phyloP scores from a whole-genome alignment of 139 green algal species.

The Astrephomene gubernaculifera region DNA sequence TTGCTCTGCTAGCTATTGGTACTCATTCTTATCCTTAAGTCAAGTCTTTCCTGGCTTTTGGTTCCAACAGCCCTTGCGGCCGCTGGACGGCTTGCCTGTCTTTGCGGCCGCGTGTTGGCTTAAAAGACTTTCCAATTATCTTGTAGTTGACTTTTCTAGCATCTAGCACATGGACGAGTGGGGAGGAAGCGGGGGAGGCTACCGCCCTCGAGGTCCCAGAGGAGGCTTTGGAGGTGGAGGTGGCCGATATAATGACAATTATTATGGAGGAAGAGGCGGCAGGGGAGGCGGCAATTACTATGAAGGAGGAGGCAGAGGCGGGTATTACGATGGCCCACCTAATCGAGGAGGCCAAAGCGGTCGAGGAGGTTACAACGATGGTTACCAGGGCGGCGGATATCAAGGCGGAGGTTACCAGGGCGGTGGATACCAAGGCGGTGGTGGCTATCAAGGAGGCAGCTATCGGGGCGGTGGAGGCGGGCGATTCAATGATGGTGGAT shows the following conservation, averaged over 20 bases:
- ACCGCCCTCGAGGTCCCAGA: neutral
- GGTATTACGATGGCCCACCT: slow-evolving; percentile 6
- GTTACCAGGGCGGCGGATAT: slow-evolving; percentile 18
- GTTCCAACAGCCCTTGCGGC: neutral
- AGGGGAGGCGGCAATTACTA: slow-evolving; percentile 12
- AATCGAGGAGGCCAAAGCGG: neutral
- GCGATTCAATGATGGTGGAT: slow-evolving; percentile 32
- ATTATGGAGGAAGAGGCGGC: neutral
- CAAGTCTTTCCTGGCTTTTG: neutral
- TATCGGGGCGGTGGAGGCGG: slow-evolving; percentile 21
- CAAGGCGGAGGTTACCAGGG: slow-evolving; percentile 29
- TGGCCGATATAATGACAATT: slow-evolving; percentile 9
- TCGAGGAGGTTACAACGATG: neutral
- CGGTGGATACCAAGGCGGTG: neutral
- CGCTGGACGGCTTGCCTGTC: slow-evolving; percentile 16
- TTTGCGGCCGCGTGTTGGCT: slow-evolving; percentile 21
- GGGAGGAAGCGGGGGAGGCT: neutral
- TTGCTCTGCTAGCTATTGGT: too few relatives aligned
- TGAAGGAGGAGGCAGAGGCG: neutral
- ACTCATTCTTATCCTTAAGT: neutral
- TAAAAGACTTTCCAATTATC: too few relatives aligned
- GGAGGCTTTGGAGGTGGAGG: slow-evolving; percentile 26
- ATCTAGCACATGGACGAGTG: slow-evolving; percentile 10
- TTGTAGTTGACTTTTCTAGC: neutral
- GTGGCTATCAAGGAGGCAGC: slow-evolving; percentile 1